These are phyloP conservation scores for Rubus parviflorus DNA, from an alignment of 306 rosid species.

Conservation along the genomic window DNA sequence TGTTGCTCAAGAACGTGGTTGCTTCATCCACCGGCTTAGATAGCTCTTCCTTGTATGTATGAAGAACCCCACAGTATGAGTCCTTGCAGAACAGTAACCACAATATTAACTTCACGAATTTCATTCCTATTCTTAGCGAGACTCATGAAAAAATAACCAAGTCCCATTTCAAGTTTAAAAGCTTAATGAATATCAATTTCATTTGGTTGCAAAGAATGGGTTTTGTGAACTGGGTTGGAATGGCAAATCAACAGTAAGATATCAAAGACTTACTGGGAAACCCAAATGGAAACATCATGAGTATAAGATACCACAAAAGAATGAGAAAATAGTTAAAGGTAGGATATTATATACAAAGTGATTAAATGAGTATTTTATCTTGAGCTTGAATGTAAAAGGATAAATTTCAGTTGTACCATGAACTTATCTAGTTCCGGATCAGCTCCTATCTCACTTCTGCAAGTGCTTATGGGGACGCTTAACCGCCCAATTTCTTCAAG, in stretches of 20 bases:
- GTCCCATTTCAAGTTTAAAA: not conserved
- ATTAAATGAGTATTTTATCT: not conserved
- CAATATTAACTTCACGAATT: not conserved
- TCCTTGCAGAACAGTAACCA: constrained; percentile 41
- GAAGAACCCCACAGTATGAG: constrained; percentile 64
- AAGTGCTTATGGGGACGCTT: constrained; percentile 27
- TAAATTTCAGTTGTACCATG: constrained; percentile 46
- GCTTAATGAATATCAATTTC: not conserved
- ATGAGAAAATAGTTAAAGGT: not conserved
- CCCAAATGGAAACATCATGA: not conserved
- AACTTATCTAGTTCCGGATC: constrained; percentile 87
- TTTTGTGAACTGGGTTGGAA: not conserved
- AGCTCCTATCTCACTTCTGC: constrained; percentile 56
- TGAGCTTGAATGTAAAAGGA: not conserved
- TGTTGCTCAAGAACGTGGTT: constrained; percentile 51
- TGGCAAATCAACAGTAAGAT: not conserved
- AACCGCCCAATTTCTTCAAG: constrained; percentile 61
- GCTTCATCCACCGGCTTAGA: constrained; percentile 75
- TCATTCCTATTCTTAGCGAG: not conserved
- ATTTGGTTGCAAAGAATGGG: not conserved
- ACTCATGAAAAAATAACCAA: not conserved
- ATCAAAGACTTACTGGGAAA: not conserved
- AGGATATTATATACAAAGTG: not conserved
- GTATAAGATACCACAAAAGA: not conserved
- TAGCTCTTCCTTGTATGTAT: constrained; percentile 61